Evolutionary conservation across 1,284 basidiomycete genomes (phyloP).

Genomic region (Wolfiporia cocos): DNA sequence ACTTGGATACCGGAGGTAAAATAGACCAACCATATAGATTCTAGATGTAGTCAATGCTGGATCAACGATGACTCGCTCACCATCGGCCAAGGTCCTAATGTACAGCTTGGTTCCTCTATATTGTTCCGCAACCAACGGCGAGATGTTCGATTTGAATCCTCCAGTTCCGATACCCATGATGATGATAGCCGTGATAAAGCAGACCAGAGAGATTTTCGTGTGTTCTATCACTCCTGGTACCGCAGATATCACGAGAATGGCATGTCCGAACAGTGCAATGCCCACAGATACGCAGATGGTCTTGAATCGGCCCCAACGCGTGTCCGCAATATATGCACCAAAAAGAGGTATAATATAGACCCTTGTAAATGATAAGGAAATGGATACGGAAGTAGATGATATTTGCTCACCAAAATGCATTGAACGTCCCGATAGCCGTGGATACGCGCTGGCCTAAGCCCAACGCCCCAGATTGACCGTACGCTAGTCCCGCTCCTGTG

Average conservation of each 20-base stretch:
- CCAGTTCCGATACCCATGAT: conserved; percentile 66
- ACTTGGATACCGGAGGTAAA: neutral
- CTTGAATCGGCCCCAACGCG: conserved; percentile 71
- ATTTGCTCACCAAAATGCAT: conserved; percentile 46
- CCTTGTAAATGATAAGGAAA: conserved; percentile 22
- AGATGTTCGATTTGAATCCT: conserved; percentile 78
- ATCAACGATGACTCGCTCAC: conserved; percentile 80
- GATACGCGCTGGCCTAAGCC: conserved; percentile 59
- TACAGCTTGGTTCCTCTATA: conserved; percentile 54
- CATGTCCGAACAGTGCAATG: conserved; percentile 61
- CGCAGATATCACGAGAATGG: conserved; percentile 69
- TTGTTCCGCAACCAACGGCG: conserved; percentile 77
- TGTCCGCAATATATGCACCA: conserved; percentile 75
- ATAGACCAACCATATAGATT: conserved; percentile 57
- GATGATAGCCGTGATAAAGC: conserved; percentile 62
- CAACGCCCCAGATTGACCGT: conserved; percentile 67
- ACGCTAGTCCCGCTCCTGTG: conserved; percentile 55
- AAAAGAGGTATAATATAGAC: conserved; percentile 53
- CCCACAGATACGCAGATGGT: conserved; percentile 55
- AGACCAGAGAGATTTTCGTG: conserved; percentile 46
- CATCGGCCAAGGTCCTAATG: conserved; percentile 45
- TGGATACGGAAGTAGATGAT: neutral
- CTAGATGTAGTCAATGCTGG: conserved; percentile 66
- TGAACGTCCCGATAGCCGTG: conserved; percentile 64
- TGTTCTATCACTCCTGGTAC: conserved; percentile 67